Evolutionary conservation across 441 rosid species (phyloP), one percentile per base, ranked within the genome.

Genomic region (Brassica hybrid): DNA sequence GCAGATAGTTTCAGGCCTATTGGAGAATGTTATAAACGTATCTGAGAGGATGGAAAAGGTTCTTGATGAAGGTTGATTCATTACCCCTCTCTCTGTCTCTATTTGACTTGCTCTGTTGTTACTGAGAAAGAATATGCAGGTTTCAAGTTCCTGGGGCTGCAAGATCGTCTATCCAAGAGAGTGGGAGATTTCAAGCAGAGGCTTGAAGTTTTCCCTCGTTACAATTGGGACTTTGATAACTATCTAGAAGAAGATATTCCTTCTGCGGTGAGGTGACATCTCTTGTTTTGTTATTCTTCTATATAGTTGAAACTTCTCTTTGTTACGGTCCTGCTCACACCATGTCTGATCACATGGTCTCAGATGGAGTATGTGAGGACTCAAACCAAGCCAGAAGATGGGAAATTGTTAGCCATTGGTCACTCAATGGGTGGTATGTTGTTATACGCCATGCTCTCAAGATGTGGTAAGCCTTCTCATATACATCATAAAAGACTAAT

Each of bases 391-490:
- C 89, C 99, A 9, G 81, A 84, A 69, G 97, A 93, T 73, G 97
- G 92, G 16, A 93, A 83, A 69, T 71, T 94, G 81, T 87, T 87
- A 52, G 97, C 97, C 0, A 76, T 93, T 77, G 98, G 99, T 74
- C 99, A 93, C 84, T 92, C 98, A 54, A 91, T 94, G 98, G 98
- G 97, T 27, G 98, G 97, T 38, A 94, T 91, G 76, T 83, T 94
- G 85, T 88, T 94, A 38, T 94, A 92, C 78, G 89, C 97, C 13
- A 76, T 88, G 89, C 86, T 92, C 25, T 89, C 97, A 65, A 82
- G 73, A 82, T 89, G 82, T 75, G 76, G 97, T 94, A 89, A 89
- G 86, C 67, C 54, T n/a, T 81, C 58, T 76, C 54, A 27, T 57
- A 16, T 16, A 69, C 67, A 68, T 67, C 38, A 36, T 25, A 50